Conservation (phyloP, 1,139 yeast genomes). For the Yamadazyma songkhlaensis region DNA sequence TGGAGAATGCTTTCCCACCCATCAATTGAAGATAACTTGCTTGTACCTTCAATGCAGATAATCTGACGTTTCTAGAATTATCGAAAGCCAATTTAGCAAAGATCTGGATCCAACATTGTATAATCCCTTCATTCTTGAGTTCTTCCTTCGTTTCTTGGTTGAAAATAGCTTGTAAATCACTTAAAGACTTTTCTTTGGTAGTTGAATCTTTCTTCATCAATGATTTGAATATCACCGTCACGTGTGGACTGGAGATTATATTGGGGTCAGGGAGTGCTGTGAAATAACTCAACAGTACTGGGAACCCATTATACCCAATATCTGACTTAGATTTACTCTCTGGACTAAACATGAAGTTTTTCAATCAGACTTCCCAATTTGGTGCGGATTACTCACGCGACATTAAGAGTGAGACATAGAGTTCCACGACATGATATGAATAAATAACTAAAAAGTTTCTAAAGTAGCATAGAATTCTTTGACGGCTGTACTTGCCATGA, state of each 20-base stretch:
- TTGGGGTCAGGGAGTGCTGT: conserved; percentile 75
- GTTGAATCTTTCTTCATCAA: conserved; percentile 74
- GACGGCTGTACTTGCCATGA: conserved; percentile 66
- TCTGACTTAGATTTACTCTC: conserved; percentile 11
- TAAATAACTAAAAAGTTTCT: conserved; percentile 5
- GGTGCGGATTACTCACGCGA: neutral
- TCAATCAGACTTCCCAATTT: neutral
- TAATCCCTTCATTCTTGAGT: conserved; percentile 44
- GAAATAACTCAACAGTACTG: conserved; percentile 70
- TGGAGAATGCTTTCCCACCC: conserved; percentile 59
- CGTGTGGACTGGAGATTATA: conserved; percentile 52
- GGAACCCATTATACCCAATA: conserved; percentile 53
- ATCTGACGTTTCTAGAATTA: conserved; percentile 62
- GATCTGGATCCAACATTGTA: conserved; percentile 74
- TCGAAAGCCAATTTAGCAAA: conserved; percentile 79
- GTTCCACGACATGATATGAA: no score
- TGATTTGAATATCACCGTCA: conserved; percentile 68
- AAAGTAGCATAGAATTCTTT: conserved; percentile 51
- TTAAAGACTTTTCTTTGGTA: conserved; percentile 79
- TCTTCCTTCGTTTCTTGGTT: conserved; percentile 14
- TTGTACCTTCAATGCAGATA: conserved; percentile 62
- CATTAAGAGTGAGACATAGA: no score
- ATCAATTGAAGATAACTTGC: conserved; percentile 45
- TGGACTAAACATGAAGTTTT: conserved; percentile 5
- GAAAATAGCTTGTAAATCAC: conserved; percentile 44